A percentile compares a stretch with the other conserved stretches of the same genome.
These are phyloP conservation scores for Plantago coronopus DNA, from an alignment of 305 asterid species.

Conservation along the genomic window DNA sequence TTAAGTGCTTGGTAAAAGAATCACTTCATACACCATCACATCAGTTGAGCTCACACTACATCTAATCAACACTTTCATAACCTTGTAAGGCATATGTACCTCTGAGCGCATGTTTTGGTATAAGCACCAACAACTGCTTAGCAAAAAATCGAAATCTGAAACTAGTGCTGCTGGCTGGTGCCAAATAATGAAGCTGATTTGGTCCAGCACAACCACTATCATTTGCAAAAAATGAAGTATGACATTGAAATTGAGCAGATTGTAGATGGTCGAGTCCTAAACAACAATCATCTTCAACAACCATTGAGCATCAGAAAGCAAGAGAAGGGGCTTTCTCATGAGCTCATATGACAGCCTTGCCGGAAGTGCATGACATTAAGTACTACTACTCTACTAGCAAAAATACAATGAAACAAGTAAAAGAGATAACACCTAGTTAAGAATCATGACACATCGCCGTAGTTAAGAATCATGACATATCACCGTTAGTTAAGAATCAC, in stretches of 20 bases:
- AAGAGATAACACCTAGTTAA: not conserved
- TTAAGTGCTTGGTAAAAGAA: not conserved
- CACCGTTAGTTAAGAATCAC: not conserved
- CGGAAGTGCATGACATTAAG: not conserved
- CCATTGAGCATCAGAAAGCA: slow-evolving; percentile 10
- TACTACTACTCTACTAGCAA: not conserved
- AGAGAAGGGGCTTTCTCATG: slow-evolving; percentile 11
- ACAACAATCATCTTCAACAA: slow-evolving; percentile 3
- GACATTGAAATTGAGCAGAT: slow-evolving; percentile 7
- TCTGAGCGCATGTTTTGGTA: slow-evolving; percentile 2
- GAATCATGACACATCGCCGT: no score
- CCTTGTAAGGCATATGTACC: not conserved
- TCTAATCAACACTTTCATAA: slow-evolving; percentile 18
- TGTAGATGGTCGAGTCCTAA: slow-evolving; percentile 17
- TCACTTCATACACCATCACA: slow-evolving; percentile 22
- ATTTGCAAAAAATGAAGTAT: slow-evolving; percentile 15
- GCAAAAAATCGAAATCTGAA: slow-evolving; percentile 18
- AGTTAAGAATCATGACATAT: no score
- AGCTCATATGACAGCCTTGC: not conserved
- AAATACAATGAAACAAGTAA: not conserved
- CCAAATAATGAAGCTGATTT: not conserved
- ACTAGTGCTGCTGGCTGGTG: slow-evolving; percentile 11
- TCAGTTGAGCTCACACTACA: slow-evolving; percentile 16
- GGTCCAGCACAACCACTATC: slow-evolving; percentile 3
- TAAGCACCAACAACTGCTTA: slow-evolving; percentile 4